Conservation (phyloP, 176 grass and related monocot genomes). For the Puya raimondii region DNA sequence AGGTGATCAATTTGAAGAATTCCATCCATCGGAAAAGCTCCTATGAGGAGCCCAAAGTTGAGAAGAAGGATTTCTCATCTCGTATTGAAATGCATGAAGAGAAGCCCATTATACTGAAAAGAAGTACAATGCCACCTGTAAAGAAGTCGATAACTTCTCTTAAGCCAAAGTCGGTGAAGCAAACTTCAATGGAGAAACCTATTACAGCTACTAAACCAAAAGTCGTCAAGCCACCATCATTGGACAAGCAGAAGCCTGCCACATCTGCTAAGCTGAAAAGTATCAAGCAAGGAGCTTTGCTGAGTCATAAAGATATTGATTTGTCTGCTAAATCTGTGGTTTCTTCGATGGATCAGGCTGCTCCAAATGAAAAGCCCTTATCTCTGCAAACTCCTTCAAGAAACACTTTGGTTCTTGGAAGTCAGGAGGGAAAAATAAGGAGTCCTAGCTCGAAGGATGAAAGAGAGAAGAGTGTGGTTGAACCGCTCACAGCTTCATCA, state of each 20-base stretch:
- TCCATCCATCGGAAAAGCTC: slow-evolving; percentile 22
- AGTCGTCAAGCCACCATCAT: slow-evolving; percentile 18
- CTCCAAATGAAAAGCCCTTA: slow-evolving; percentile 18
- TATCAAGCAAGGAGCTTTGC: slow-evolving; percentile 21
- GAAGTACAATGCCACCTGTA: neutral
- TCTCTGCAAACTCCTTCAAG: slow-evolving; percentile 10
- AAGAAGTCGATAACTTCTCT: slow-evolving; percentile 3
- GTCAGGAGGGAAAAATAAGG: slow-evolving; percentile 9
- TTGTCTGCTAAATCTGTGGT: slow-evolving; percentile 8
- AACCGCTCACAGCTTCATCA: slow-evolving; percentile 15
- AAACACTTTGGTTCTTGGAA: slow-evolving; percentile 10
- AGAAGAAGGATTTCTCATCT: slow-evolving; percentile 14
- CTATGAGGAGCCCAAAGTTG: slow-evolving; percentile 20
- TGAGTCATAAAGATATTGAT: slow-evolving; percentile 20
- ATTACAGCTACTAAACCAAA: slow-evolving; percentile 21
- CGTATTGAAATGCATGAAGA: neutral
- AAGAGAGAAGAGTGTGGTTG: slow-evolving; percentile 12
- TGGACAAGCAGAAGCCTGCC: slow-evolving; percentile 27
- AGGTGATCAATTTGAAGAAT: slow-evolving; percentile 24
- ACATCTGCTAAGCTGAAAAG: slow-evolving; percentile 24
- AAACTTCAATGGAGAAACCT: slow-evolving; percentile 21
- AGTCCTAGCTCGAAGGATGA: neutral
- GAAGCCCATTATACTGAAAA: neutral
- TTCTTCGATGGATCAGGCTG: slow-evolving; percentile 28
- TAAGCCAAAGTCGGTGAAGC: slow-evolving; percentile 30